These are phyloP conservation scores for Emergomyces orientalis DNA, from an alignment of 2,329 filamentous ascomycete species.

Conservation along the genomic window DNA sequence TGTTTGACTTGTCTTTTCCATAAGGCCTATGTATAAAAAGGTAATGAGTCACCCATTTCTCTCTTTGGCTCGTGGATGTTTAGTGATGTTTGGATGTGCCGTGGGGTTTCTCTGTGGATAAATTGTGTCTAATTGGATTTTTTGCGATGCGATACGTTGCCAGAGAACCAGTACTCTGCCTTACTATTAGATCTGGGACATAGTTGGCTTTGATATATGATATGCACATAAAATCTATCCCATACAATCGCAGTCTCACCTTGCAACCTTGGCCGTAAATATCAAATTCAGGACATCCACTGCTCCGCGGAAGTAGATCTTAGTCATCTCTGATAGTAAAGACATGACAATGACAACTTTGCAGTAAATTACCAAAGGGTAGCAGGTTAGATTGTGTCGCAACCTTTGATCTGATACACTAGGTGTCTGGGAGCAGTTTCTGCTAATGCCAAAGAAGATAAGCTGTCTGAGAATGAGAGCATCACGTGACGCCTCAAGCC, in stretches of 20 bases:
- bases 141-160: background rate
- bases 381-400: background rate
- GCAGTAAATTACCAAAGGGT: background rate
- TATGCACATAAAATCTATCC: background rate
- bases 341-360: background rate
- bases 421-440: background rate
- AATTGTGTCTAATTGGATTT: constrained; percentile 2
- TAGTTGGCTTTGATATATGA: background rate
- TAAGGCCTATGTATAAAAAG: background rate
- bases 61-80: background rate
- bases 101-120: background rate
- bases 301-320: background rate
- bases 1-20: background rate
- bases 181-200: background rate
- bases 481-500: background rate
- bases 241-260: background rate
- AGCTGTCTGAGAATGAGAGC: no score
- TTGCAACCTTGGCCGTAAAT: background rate
- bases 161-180: background rate
- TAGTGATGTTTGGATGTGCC: background rate
- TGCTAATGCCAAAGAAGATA: background rate
- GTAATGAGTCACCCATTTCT: background rate
- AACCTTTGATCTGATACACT: background rate
- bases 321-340: background rate
- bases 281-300: background rate